These are phyloP conservation scores for Cruciata laevipes DNA, from an alignment of 257 asterid species.

Conservation along the genomic window DNA sequence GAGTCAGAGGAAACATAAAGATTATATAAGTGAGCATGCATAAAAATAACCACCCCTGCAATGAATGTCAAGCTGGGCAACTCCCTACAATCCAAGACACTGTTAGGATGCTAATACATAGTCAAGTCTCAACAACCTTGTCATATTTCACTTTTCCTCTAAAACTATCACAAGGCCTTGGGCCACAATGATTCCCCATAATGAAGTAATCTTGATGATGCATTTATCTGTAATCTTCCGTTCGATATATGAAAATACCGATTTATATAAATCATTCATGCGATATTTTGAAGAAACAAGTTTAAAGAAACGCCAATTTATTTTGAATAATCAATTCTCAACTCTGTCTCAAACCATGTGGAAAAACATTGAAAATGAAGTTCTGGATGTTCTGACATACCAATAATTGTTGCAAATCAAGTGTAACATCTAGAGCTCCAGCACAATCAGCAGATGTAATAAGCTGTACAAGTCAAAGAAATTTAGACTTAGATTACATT, in stretches of 20 bases:
- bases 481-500: background rate
- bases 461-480: constrained; percentile 50
- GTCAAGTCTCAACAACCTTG: background rate
- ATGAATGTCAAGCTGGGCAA: background rate
- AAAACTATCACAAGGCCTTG: background rate
- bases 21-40: background rate
- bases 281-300: background rate
- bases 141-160: background rate
- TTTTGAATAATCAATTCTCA: background rate
- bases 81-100: constrained; percentile 1
- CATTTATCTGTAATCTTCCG: background rate
- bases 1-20: too few species aligned
- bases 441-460: constrained; percentile 97
- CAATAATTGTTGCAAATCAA: constrained; percentile 86
- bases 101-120: background rate
- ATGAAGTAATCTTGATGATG: background rate
- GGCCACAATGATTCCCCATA: background rate
- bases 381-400: constrained; percentile 41
- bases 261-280: background rate
- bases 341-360: background rate
- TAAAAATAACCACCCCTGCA: background rate
- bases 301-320: background rate
- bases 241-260: background rate
- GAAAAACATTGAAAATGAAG: constrained; percentile 8
- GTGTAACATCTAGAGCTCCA: constrained; percentile 92